phyloP scores from a whole-genome alignment of 768 basidiomycete genomes.

The Naganishia vishniacii region DNA sequence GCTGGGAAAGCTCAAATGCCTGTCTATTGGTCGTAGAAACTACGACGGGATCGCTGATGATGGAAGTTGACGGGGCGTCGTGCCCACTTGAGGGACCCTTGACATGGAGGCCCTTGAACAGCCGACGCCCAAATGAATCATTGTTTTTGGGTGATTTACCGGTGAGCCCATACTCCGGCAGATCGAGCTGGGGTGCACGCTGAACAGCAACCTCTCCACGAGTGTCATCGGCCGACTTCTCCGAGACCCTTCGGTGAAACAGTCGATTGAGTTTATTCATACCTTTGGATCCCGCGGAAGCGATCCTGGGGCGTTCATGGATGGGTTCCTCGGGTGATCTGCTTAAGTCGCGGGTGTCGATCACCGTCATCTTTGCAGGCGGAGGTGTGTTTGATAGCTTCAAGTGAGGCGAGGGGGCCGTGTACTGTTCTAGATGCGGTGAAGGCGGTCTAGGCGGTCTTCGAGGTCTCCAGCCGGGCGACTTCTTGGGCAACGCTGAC shows the following conservation, averaged over 20 bases:
- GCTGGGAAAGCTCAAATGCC: conserved; percentile 3
- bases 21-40: conserved; percentile 14
- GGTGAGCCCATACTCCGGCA: background rate
- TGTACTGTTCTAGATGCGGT: conserved; percentile 31
- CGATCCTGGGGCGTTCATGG: background rate
- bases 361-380: background rate
- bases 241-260: conserved; percentile 22
- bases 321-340: background rate
- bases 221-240: background rate
- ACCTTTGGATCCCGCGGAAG: conserved; percentile 10
- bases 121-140: conserved; percentile 12
- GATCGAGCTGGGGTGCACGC: background rate
- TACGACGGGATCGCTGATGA: conserved; percentile 8
- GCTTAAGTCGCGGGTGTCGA: background rate
- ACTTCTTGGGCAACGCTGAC: background rate
- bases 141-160: conserved; percentile 16
- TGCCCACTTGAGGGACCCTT: conserved; percentile 8
- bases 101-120: conserved; percentile 14
- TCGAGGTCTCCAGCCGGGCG: conserved; percentile 36
- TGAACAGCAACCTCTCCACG: background rate
- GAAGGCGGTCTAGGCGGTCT: conserved; percentile 41
- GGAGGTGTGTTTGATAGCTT: background rate
- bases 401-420: conserved; percentile 20
- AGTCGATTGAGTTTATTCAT: conserved; percentile 22
- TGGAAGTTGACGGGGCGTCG: background rate